Base-by-base conservation (phyloP, 768 basidiomycete species). In the Mrakia blollopis region DNA sequence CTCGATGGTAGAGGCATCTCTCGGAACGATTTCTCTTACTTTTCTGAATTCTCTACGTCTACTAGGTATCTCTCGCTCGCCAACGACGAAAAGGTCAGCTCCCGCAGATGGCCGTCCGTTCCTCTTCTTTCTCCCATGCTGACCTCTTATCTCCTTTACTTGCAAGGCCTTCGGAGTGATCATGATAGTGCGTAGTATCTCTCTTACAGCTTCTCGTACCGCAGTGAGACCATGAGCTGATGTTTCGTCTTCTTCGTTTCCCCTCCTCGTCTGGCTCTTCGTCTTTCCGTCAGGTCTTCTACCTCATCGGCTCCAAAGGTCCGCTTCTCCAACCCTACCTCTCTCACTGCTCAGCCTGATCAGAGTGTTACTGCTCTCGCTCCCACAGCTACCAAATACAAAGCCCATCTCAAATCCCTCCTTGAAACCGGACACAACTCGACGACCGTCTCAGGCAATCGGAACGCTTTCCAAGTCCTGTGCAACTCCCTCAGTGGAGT, bases 401-500 rank as follows among this genome's bases (percentile, higher is more conserved):
- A 68, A 44, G 65, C 65, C 18, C 37, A 68, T 23, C 37, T 68
- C 65, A 68, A 68, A 39, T 39, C 65, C 35, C 65, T 39, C 65
- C 65, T 68, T 39, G 65, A 68, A 23, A 68, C 39, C 10, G 65
- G 65, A 4, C 65, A 68, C 35, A 21, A 35, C 10, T 35, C 32
- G 35, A n/a, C 35, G 21, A 68, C 65, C 25, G 39, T 39, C 4
- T 68, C 65, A n/a, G 65, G 65, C 39, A 68, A 68, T 23, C 16
- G 65, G 23, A 68, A 68, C 65, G 32, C 35, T 16, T 68, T 68
- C 25, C 65, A 68, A 23, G 65, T 68, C 18, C 65, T 68, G 8
- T 68, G 65, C 18, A 68, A 68, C 65, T 68, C 65, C 18, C 9
- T 68, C 65, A 68, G 65, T 23, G 65, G 65, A 8, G 39, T 68